These are phyloP conservation scores for Haematococcus lacustris DNA, from an alignment of 139 green algal genomes.

Conservation along the genomic window DNA sequence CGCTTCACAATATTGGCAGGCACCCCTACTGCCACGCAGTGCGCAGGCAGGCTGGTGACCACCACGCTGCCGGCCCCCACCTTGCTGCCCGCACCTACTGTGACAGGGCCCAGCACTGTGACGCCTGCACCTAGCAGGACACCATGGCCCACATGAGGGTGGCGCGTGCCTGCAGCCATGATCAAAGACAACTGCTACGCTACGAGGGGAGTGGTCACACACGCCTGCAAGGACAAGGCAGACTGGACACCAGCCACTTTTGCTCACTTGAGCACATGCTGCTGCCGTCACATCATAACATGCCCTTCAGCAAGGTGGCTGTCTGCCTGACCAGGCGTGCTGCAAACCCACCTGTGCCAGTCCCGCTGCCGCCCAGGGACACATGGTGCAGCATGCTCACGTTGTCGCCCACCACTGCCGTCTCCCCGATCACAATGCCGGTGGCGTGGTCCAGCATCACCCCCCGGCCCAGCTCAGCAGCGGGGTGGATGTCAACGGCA, in stretches of 20 bases:
- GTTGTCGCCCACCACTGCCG: constrained; percentile 86
- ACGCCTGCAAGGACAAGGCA: too few relatives aligned
- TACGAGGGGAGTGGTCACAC: too few relatives aligned
- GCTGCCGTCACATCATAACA: too few relatives aligned
- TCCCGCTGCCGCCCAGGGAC: constrained; percentile 85
- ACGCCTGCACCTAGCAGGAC: constrained; percentile 84
- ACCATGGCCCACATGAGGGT: constrained; percentile 71
- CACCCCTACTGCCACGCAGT: constrained; percentile 85
- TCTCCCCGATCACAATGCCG: constrained; percentile 93
- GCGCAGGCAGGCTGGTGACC: constrained; percentile 63
- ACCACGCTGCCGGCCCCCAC: constrained; percentile 83
- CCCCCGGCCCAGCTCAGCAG: constrained; percentile 65
- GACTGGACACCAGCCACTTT: too few relatives aligned
- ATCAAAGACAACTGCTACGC: too few relatives aligned
- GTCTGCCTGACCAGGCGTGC: too few relatives aligned
- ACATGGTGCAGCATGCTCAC: constrained; percentile 95
- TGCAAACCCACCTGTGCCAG: constrained; percentile 64
- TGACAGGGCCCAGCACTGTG: constrained; percentile 71
- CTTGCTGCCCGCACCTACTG: constrained; percentile 66
- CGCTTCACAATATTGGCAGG: constrained; percentile 72
- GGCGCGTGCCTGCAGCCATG: too few relatives aligned
- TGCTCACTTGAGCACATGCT: too few relatives aligned
- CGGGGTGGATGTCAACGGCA: constrained; percentile 86
- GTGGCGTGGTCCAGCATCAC: constrained; percentile 91
- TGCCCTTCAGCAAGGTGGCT: too few relatives aligned